Conservation (phyloP, 108 stramenopile genomes). For the Discostella pseudostelligera region DNA sequence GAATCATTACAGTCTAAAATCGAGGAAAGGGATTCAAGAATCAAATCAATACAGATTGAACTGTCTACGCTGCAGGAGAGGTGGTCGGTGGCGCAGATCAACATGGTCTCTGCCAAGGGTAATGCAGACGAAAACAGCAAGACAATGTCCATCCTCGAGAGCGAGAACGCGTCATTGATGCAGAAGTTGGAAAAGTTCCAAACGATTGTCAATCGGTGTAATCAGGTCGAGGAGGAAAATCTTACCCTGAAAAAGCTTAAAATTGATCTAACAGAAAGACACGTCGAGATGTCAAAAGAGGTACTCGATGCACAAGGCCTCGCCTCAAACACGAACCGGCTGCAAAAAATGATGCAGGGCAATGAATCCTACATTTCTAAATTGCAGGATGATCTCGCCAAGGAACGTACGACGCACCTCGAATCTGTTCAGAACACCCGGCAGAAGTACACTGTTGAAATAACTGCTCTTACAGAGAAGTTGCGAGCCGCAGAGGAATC, state of each 20-base stretch:
- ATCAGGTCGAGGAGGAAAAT: slow-evolving; percentile 24
- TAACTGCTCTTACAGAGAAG: slow-evolving; percentile 15
- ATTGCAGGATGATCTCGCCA: slow-evolving; percentile 34
- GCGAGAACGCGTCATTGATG: slow-evolving; percentile 23
- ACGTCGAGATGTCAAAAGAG: slow-evolving; percentile 24
- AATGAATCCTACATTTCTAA: slow-evolving; percentile 38
- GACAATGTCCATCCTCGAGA: slow-evolving; percentile 25
- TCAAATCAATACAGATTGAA: slow-evolving; percentile 13
- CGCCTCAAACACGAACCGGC: slow-evolving; percentile 28
- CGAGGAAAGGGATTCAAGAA: slow-evolving; percentile 15
- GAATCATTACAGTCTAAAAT: slow-evolving; percentile 8
- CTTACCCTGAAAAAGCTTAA: slow-evolving; percentile 24
- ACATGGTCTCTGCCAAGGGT: slow-evolving; percentile 11
- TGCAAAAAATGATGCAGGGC: slow-evolving; percentile 30
- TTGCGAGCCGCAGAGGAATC: slow-evolving; percentile 14
- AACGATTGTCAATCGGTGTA: slow-evolving; percentile 11
- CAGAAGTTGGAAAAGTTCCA: slow-evolving; percentile 31
- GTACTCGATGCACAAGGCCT: slow-evolving; percentile 23
- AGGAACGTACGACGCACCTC: slow-evolving; percentile 24
- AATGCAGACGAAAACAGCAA: slow-evolving; percentile 11
- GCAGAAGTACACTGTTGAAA: slow-evolving; percentile 26
- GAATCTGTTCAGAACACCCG: slow-evolving; percentile 28
- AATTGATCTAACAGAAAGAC: slow-evolving; percentile 26
- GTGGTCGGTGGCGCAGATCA: slow-evolving; percentile 6
- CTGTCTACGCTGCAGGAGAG: slow-evolving; percentile 16